phyloP scores from a whole-genome alignment of 805 yeast species.

The Ogataea haglerorum region DNA sequence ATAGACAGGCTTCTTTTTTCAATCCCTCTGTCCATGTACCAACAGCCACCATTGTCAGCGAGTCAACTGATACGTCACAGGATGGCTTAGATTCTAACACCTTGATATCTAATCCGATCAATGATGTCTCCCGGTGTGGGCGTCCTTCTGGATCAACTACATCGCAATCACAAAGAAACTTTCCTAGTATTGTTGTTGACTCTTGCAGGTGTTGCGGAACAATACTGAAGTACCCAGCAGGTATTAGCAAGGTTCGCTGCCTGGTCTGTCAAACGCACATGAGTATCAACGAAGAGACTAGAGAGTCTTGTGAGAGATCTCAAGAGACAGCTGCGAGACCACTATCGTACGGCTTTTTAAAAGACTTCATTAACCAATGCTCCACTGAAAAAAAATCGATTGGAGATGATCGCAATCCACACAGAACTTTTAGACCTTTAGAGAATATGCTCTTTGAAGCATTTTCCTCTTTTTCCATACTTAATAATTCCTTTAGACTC shows the following conservation, averaged over 20 bases:
- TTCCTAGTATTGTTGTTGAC: constrained; percentile 13
- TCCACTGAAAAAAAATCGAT: constrained; percentile 11
- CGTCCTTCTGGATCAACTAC: no score
- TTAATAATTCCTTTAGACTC: constrained; percentile 55
- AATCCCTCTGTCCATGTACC: background rate
- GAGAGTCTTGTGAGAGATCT: background rate
- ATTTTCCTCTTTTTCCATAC: constrained; percentile 44
- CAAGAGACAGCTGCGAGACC: constrained; percentile 1
- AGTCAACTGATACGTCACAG: background rate
- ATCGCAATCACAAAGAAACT: no score
- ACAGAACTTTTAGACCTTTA: constrained; percentile 43
- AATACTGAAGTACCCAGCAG: constrained; percentile 36
- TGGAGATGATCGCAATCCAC: constrained; percentile 10
- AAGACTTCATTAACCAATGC: constrained; percentile 35
- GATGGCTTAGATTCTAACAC: no score
- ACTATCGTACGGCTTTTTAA: constrained; percentile 34
- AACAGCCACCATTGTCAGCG: background rate
- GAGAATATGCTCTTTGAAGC: constrained; percentile 43
- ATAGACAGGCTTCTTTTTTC: background rate
- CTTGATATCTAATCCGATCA: no score
- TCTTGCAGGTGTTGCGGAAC: constrained; percentile 49
- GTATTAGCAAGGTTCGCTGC: constrained; percentile 48
- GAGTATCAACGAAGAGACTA: background rate
- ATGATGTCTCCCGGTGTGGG: no score
- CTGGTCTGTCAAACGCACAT: constrained; percentile 52